These are phyloP conservation scores for Rugonectria rugulosa DNA, from an alignment of 2,329 filamentous ascomycete genomes.

Conservation along the genomic window DNA sequence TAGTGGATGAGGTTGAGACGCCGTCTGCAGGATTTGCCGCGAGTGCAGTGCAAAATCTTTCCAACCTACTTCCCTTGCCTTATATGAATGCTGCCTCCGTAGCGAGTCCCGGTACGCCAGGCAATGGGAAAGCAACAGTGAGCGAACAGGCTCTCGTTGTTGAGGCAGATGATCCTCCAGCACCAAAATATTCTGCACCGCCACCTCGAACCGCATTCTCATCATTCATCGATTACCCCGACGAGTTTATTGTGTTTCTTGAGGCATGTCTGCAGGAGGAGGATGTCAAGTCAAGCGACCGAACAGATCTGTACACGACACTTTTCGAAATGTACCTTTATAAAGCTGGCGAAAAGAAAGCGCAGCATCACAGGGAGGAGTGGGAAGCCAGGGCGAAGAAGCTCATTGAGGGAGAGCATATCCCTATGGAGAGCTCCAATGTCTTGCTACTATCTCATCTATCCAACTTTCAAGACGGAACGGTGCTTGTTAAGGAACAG, in stretches of 20 bases:
- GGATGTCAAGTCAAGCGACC: slow-evolving; percentile 75
- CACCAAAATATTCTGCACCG: slow-evolving; percentile 75
- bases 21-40: slow-evolving; percentile 61
- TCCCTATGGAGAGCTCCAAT: slow-evolving; percentile 92
- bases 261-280: slow-evolving; percentile 84
- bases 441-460: slow-evolving; percentile 92
- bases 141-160: slow-evolving; percentile 62
- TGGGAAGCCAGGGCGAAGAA: slow-evolving; percentile 94
- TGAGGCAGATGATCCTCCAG: slow-evolving; percentile 54
- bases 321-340: slow-evolving; percentile 98
- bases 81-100: slow-evolving; percentile 76
- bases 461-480: slow-evolving; percentile 88
- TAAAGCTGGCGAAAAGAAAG: slow-evolving; percentile 79
- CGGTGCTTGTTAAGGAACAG: slow-evolving; percentile 91
- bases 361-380: slow-evolving; percentile 69
- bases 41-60: slow-evolving; percentile 84
- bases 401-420: slow-evolving; percentile 81
- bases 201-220: slow-evolving; percentile 91
- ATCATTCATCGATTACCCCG: slow-evolving; percentile 91
- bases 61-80: slow-evolving; percentile 82
- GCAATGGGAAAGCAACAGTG: slow-evolving; percentile 57
- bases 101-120: slow-evolving; percentile 60
- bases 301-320: slow-evolving; percentile 89
- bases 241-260: slow-evolving; percentile 90
- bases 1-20: slow-evolving; percentile 46